Conservation (phyloP, 2,329 filamentous ascomycete genomes). For the Nigrospora sphaerica region DNA sequence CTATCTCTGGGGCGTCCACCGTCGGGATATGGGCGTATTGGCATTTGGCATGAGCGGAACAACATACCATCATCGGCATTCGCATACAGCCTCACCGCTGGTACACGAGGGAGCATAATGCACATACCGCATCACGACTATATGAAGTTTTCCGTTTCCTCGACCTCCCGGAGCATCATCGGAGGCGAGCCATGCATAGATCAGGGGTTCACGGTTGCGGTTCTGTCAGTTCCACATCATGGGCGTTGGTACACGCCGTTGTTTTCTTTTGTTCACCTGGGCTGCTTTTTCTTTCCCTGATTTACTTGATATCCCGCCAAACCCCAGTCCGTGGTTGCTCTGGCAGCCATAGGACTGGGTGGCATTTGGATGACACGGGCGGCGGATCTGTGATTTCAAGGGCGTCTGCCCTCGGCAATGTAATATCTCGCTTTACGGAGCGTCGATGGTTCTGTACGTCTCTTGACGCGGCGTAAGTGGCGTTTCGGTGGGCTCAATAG, state of each 20-base stretch:
- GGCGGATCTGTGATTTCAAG: no score
- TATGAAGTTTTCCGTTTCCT: neutral
- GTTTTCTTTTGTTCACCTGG: neutral
- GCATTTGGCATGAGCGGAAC: neutral
- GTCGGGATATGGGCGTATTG: neutral
- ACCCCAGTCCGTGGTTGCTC: no score
- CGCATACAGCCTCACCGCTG: slow-evolving; percentile 1
- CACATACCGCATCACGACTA: slow-evolving; percentile 3
- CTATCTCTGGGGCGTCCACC: no score
- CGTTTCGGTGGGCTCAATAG: no score
- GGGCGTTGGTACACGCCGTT: neutral
- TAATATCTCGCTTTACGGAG: no score
- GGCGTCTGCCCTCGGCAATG: no score
- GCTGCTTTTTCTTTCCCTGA: no score
- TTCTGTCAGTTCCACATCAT: neutral
- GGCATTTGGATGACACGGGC: no score
- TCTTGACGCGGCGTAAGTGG: no score
- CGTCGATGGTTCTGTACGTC: no score
- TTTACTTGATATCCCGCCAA: no score
- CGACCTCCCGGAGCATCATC: neutral
- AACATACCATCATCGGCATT: neutral
- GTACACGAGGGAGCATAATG: neutral
- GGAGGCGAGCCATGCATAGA: slow-evolving; percentile 1
- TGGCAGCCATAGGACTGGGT: no score
- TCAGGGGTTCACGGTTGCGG: slow-evolving; percentile 1